A percentile compares a stretch with the other conserved stretches of the same genome.
phyloP scores from a whole-genome alignment of 2,329 filamentous ascomycete species.

The Colletotrichum paranaense region DNA sequence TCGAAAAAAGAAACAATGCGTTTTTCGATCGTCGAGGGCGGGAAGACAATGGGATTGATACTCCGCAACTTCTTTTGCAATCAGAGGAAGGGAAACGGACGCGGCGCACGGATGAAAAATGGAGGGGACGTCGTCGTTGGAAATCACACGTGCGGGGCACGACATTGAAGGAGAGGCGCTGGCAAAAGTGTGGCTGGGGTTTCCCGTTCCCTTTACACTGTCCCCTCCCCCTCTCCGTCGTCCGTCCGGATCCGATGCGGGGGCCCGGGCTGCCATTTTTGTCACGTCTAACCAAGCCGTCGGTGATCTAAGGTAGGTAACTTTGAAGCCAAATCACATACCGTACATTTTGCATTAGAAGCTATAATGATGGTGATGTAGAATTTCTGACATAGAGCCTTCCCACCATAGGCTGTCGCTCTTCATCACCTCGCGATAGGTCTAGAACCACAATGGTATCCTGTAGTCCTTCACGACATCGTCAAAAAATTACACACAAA shows the following conservation, averaged over 20 bases:
- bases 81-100: not conserved
- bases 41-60: not conserved
- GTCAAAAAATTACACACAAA: not conserved
- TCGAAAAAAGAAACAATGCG: too few relatives aligned
- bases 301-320: not conserved
- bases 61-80: not conserved
- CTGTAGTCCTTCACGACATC: not conserved
- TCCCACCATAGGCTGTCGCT: not conserved
- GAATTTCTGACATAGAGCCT: too few relatives aligned
- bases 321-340: not conserved
- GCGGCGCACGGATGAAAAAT: not conserved
- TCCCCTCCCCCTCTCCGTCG: not conserved
- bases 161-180: not conserved
- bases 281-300: not conserved
- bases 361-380: too few relatives aligned
- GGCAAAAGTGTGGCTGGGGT: not conserved
- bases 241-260: not conserved
- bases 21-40: not conserved
- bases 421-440: not conserved
- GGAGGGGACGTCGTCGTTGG: not conserved
- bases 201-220: not conserved
- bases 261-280: not conserved
- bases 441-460: not conserved
- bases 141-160: not conserved
- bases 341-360: too few relatives aligned